These are phyloP conservation scores for Iris macrosiphon DNA, from an alignment of 106 monocot genomes.

Conservation along the genomic window DNA sequence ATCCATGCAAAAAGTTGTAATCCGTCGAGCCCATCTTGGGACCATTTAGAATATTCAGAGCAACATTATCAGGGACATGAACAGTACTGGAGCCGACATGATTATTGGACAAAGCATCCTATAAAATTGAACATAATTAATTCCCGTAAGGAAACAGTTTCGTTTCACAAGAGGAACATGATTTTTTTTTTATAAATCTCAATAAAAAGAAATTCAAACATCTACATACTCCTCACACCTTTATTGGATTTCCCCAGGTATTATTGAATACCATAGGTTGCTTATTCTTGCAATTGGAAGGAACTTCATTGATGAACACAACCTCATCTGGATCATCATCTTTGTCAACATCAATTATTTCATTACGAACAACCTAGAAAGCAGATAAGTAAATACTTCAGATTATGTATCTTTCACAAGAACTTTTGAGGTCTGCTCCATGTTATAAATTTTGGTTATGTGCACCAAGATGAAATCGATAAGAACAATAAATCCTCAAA, in stretches of 20 bases:
- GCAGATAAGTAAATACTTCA: not conserved
- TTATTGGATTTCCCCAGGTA: conserved; percentile 6
- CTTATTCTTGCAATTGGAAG: conserved; percentile 27
- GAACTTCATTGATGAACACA: conserved; percentile 24
- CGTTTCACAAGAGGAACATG: not conserved
- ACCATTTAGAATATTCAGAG: conserved; percentile 11
- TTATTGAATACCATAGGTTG: conserved; percentile 13
- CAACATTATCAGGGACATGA: conserved; percentile 8
- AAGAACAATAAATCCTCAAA: too few species aligned
- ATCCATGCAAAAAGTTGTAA: conserved; percentile 18
- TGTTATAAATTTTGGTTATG: too few species aligned
- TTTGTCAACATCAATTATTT: conserved; percentile 33
- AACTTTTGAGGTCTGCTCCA: too few species aligned
- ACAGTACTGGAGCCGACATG: conserved; percentile 24
- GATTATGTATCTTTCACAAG: not conserved
- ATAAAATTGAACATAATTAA: not conserved
- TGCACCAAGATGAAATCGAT: too few species aligned
- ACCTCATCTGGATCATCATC: conserved; percentile 38
- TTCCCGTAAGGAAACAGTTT: not conserved
- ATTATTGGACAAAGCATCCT: conserved; percentile 21
- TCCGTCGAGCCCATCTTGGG: conserved; percentile 6
- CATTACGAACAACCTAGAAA: conserved; percentile 32
- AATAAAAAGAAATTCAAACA: not conserved
- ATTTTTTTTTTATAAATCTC: not conserved
- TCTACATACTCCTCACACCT: conserved; percentile 7